phyloP scores from a whole-genome alignment of 768 basidiomycete species.

The Pulveroboletus sp. region DNA sequence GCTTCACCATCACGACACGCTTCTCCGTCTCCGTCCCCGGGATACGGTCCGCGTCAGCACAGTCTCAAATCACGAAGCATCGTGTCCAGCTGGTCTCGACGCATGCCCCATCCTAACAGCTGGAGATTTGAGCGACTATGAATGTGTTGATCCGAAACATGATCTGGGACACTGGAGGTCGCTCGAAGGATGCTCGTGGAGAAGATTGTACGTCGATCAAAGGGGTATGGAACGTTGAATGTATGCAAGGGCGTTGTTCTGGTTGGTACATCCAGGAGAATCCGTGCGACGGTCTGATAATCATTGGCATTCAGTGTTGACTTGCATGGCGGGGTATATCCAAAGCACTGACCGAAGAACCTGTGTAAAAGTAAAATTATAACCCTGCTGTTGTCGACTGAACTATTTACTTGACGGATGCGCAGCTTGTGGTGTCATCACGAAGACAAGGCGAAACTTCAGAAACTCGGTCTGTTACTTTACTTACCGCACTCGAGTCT shows the following conservation, averaged over 20 bases:
- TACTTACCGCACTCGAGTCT: background rate
- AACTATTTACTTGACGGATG: background rate
- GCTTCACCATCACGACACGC: slow-evolving; percentile 26
- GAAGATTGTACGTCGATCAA: slow-evolving; percentile 68
- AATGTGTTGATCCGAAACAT: slow-evolving; percentile 58
- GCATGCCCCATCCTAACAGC: slow-evolving; percentile 53
- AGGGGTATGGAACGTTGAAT: slow-evolving; percentile 69
- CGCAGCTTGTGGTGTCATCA: background rate
- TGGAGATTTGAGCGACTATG: slow-evolving; percentile 42
- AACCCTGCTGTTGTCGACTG: too few relatives aligned
- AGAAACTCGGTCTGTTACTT: background rate
- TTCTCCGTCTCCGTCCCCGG: slow-evolving; percentile 34
- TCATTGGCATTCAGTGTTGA: slow-evolving; percentile 8
- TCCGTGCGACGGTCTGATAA: background rate
- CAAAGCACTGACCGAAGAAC: slow-evolving; percentile 12
- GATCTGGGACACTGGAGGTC: slow-evolving; percentile 78
- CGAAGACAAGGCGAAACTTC: background rate
- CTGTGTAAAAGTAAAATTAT: too few relatives aligned
- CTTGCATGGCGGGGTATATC: slow-evolving; percentile 13
- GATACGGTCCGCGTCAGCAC: slow-evolving; percentile 25
- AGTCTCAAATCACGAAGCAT: slow-evolving; percentile 34
- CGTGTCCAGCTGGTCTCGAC: slow-evolving; percentile 52
- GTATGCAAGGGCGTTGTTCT: slow-evolving; percentile 49
- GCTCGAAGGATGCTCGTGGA: slow-evolving; percentile 56
- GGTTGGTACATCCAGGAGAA: slow-evolving; percentile 36